Conservation (phyloP, 2,329 filamentous ascomycete genomes). For the Cercospora sp. region DNA sequence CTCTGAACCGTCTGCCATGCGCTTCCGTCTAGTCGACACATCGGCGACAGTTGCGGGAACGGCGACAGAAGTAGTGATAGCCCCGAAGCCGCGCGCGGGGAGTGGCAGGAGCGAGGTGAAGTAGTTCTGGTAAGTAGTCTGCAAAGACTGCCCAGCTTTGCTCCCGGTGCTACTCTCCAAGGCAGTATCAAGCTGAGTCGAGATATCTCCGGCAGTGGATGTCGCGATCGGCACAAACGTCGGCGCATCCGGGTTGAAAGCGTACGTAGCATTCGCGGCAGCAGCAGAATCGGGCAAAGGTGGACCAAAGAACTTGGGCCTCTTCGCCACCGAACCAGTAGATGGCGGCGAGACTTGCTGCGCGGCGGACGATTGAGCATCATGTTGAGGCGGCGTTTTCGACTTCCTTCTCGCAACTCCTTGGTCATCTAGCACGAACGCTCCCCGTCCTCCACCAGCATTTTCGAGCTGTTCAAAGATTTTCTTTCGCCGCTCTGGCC, state of each 20-base stretch:
- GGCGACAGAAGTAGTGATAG: constrained; percentile 9
- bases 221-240: constrained; percentile 13
- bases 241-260: constrained; percentile 15
- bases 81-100: neutral
- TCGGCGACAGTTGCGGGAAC: neutral
- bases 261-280: neutral
- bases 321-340: constrained; percentile 7
- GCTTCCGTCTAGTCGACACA: constrained; percentile 20
- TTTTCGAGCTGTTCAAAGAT: constrained; percentile 31
- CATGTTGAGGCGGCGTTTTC: neutral
- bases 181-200: constrained; percentile 10
- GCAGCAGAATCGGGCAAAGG: constrained; percentile 1
- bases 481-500: constrained; percentile 34
- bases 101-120: constrained; percentile 3
- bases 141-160: neutral
- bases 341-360: constrained; percentile 12
- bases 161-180: neutral
- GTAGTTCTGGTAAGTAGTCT: constrained; percentile 7
- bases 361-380: neutral
- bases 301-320: constrained; percentile 16
- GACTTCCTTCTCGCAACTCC: constrained; percentile 9
- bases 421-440: constrained; percentile 27
- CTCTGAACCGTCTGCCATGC: constrained; percentile 28
- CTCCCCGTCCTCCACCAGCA: constrained; percentile 25
- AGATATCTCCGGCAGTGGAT: constrained; percentile 12